Conservation (phyloP, 2,329 filamentous ascomycete genomes). For the Huntiella bhutanensis region DNA sequence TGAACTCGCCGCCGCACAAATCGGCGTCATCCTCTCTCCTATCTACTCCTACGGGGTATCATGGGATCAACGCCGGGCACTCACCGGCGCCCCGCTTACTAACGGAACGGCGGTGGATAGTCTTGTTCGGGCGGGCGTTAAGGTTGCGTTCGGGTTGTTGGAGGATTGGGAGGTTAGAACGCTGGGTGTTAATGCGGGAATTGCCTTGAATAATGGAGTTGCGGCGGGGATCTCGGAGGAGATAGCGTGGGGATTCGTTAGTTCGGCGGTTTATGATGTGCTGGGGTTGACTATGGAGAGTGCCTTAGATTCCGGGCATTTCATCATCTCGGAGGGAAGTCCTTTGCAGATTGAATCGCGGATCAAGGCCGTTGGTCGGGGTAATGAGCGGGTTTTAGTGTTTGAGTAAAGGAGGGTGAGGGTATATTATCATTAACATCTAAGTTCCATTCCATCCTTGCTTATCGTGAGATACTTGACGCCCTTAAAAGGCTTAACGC, state of each 20-base stretch:
- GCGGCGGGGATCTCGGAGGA: conserved; percentile 31
- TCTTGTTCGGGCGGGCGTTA: conserved; percentile 39
- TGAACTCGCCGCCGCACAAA: conserved; percentile 35
- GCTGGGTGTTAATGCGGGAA: conserved; percentile 39
- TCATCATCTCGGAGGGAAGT: conserved; percentile 43
- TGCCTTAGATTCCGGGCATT: conserved; percentile 24
- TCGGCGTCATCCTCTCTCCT: conserved; percentile 42
- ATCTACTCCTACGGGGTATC: conserved; percentile 32
- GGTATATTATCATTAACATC: conserved; percentile 25
- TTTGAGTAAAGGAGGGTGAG: conserved; percentile 5
- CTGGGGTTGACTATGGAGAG: conserved; percentile 27
- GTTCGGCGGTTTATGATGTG: conserved; percentile 36
- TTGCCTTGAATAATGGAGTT: conserved; percentile 34
- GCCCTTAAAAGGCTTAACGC: conserved; percentile 88
- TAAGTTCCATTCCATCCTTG: conserved; percentile 43
- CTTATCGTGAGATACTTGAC: conserved; percentile 86
- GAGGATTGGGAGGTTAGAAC: conserved; percentile 46
- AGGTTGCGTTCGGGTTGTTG: conserved; percentile 35
- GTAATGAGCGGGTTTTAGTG: conserved; percentile 5
- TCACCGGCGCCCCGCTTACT: conserved; percentile 45
- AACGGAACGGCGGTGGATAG: conserved; percentile 42
- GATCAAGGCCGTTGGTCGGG: conserved; percentile 31
- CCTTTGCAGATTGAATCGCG: conserved; percentile 40
- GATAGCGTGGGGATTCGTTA: conserved; percentile 37
- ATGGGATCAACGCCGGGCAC: conserved; percentile 44